Percentiles rank a stretch among this genome's conserved stretches.
phyloP scores from a whole-genome alignment of 495 filamentous ascomycete genomes.

The Immersiella caudata region DNA sequence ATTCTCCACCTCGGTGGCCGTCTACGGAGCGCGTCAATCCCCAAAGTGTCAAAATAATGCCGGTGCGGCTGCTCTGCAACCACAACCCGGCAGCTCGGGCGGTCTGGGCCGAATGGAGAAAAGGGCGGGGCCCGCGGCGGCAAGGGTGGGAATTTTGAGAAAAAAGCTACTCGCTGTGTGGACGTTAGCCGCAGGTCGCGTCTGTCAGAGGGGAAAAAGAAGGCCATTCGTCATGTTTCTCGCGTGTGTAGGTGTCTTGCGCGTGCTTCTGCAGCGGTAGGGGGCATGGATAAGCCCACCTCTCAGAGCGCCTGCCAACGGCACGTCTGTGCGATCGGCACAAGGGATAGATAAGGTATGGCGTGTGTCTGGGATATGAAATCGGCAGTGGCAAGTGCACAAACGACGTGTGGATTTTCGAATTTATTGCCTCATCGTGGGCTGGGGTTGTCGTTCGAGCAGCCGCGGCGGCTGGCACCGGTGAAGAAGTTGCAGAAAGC shows the following conservation, averaged over 20 bases:
- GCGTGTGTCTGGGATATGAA: too few species aligned
- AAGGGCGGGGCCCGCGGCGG: background rate
- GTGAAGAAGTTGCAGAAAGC: background rate
- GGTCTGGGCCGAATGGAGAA: constrained; percentile 4
- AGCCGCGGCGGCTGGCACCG: constrained; percentile 7
- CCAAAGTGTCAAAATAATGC: too few species aligned
- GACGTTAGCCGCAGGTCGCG: too few species aligned
- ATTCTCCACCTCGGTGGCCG: too few species aligned
- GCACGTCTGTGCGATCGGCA: constrained; percentile 19
- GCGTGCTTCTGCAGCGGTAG: background rate
- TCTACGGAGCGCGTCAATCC: too few species aligned
- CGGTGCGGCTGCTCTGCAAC: background rate
- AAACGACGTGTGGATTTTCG: background rate
- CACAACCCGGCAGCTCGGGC: constrained; percentile 1
- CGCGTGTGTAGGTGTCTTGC: background rate
- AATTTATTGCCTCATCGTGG: background rate
- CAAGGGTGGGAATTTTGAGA: too few species aligned
- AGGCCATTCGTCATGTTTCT: background rate
- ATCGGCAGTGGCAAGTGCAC: background rate
- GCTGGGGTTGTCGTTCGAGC: background rate
- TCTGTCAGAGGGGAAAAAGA: too few species aligned
- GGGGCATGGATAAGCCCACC: too few species aligned
- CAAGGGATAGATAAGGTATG: constrained; percentile 3
- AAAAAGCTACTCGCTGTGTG: too few species aligned
- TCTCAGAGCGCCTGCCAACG: background rate